Base-by-base conservation (phyloP, 2,329 filamentous ascomycete genomes). In the Verticillium zaregamsianum region DNA sequence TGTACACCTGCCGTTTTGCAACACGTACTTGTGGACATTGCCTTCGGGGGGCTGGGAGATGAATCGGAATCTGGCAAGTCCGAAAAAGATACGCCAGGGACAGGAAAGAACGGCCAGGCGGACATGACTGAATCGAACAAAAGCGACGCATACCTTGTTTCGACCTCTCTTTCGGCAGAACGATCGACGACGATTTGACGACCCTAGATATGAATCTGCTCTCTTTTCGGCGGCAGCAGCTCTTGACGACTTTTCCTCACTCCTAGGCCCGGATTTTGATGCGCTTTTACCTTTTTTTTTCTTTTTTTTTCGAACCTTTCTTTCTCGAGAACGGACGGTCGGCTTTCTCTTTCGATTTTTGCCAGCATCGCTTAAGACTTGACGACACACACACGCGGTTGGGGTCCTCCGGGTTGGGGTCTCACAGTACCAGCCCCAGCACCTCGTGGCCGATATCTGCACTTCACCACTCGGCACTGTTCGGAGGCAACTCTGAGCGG, bases 171-270 rank as follows among this genome's bases (percentile, higher is more conserved):
- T 65, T 59, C 64, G 67, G 55, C 67, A 39, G 60, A 59, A 64
- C 64, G 63, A 64, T 65, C 64, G 54, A 62, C 68, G 59, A 66
- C 60, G 65, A 65, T 63, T 65, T 63, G 40, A 65, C 58, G 64
- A 66, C 61, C n/a, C 40, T 66, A 66, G 64, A 63, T 52, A 65
- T 64, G 61, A 60, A 55, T 64, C 61, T 52, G 8, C 17, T 25
- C 54, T 6, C 31, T 14, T 17, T 32, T 55, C 31, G 15, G 28
- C 14, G 5, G 54, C 25, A 55, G 25, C 54, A 31, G 6, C 15
- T 33, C 15, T 55, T 33, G n/a, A 54, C 25, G 49, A 54, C 4
- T 11, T 54, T 54, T 54, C 3, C 54, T 55, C 31, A 8, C 11
- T 17, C 17, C 31, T 32, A 12, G 54, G 25, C 28, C n/a, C 14